A percentile compares a stretch with the other conserved stretches of the same genome.
Evolutionary conservation across 768 basidiomycete genomes (phyloP).

Genomic region (Suillus placidus): DNA sequence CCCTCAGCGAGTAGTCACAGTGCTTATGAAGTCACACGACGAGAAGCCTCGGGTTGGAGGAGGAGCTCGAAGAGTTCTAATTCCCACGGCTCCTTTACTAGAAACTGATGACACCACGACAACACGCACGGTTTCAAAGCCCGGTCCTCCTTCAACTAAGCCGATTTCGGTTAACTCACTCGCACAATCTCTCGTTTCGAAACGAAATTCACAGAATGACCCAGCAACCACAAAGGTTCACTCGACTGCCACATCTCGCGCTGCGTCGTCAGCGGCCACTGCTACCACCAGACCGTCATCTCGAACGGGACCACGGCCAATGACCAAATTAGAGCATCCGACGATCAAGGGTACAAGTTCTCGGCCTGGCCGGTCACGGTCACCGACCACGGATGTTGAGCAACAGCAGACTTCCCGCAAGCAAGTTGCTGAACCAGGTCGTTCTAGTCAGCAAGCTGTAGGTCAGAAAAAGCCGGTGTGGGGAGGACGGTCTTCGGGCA

Average conservation of each 20-base stretch:
- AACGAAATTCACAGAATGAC: not conserved
- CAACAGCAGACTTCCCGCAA: not conserved
- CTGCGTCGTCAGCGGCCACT: not conserved
- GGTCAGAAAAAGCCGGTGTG: constrained; percentile 9
- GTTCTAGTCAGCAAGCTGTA: not conserved
- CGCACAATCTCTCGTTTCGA: not conserved
- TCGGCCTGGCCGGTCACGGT: not conserved
- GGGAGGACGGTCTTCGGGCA: constrained; percentile 3
- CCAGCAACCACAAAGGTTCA: not conserved
- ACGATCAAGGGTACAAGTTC: not conserved
- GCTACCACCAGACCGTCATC: not conserved
- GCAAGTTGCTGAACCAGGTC: not conserved
- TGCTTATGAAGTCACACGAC: constrained; percentile 2
- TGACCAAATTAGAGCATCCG: not conserved
- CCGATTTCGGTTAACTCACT: not conserved
- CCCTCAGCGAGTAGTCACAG: constrained; percentile 5
- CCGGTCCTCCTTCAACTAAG: not conserved
- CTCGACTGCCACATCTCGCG: not conserved
- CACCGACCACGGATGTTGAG: not conserved
- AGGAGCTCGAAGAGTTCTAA: constrained; percentile 36
- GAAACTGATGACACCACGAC: not conserved
- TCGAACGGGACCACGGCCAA: not conserved
- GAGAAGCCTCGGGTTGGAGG: constrained; percentile 13
- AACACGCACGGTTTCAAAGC: not conserved
- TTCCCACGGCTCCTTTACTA: constrained; percentile 19